Evolutionary conservation across 2,329 filamentous ascomycete genomes (phyloP).

Genomic region (Sclerotinia subarctica): DNA sequence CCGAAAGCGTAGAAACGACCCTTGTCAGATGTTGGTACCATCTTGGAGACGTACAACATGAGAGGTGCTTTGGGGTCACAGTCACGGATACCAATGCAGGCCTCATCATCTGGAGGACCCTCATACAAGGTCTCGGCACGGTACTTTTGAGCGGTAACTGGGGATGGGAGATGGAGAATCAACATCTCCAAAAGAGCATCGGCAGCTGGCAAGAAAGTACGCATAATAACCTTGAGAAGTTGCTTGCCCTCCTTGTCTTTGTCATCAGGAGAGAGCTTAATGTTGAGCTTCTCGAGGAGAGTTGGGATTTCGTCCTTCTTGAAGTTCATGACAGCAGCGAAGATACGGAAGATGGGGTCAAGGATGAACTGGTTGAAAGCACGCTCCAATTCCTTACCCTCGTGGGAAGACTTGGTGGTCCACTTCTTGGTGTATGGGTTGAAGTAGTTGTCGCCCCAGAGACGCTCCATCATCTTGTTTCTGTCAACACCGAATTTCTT

Average conservation of each 20-base stretch:
- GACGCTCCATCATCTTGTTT: conserved; percentile 99
- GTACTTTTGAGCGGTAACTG: conserved; percentile 93
- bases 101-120: conserved; percentile 89
- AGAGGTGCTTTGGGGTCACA: conserved; percentile 97
- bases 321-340: conserved; percentile 94
- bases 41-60: conserved; percentile 99
- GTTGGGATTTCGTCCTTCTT: conserved; percentile 87
- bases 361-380: conserved; percentile 99
- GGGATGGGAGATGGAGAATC: conserved; percentile 97
- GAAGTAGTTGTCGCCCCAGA: conserved; percentile 99
- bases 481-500: conserved; percentile 99
- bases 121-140: conserved; percentile 98
- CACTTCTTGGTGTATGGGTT: conserved; percentile 99
- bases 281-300: conserved; percentile 87
- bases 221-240: conserved; percentile 97
- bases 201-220: conserved; percentile 96
- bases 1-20: conserved; percentile 99
- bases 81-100: conserved; percentile 95
- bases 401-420: conserved; percentile 80
- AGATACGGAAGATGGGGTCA: conserved; percentile 99
- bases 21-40: conserved; percentile 99
- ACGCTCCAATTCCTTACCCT: conserved; percentile 91
- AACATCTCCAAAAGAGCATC: conserved; percentile 99
- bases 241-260: conserved; percentile 94
- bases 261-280: conserved; percentile 86